Conservation (phyloP, 495 filamentous ascomycete genomes). For the Aspergillus steynii region DNA sequence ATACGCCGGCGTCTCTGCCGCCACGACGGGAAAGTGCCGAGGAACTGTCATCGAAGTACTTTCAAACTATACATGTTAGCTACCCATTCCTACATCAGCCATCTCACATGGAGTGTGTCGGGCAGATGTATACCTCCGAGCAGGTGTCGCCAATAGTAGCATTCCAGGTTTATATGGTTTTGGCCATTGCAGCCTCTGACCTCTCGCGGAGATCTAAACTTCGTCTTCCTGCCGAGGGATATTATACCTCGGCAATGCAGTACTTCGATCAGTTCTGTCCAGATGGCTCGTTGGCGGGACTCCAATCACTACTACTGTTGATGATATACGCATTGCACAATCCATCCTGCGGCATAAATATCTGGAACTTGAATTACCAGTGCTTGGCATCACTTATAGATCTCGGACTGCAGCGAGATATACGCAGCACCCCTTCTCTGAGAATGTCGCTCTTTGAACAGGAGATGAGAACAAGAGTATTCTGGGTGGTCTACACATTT, state of each 20-base stretch:
- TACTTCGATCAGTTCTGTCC: constrained; percentile 36
- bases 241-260: constrained; percentile 45
- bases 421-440: constrained; percentile 31
- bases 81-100: constrained; percentile 47
- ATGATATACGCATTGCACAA: constrained; percentile 51
- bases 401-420: constrained; percentile 45
- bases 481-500: constrained; percentile 49
- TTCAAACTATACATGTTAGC: constrained; percentile 39
- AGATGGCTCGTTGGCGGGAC: constrained; percentile 38
- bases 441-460: constrained; percentile 42
- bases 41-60: constrained; percentile 42
- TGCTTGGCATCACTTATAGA: constrained; percentile 48
- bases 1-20: constrained; percentile 37
- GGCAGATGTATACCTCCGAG: constrained; percentile 30
- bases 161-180: constrained; percentile 49
- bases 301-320: constrained; percentile 45
- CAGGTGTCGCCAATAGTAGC: constrained; percentile 21
- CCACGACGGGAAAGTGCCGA: constrained; percentile 34
- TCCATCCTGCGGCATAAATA: constrained; percentile 44
- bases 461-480: constrained; percentile 50
- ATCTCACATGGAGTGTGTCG: constrained; percentile 35
- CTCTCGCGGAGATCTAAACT: constrained; percentile 41
- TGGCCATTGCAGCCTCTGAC: constrained; percentile 45
- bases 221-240: constrained; percentile 43
- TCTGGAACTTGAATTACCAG: constrained; percentile 52